Percentiles rank a stretch among this genome's conserved stretches.
Evolutionary conservation across 139 green algal genomes (phyloP).

Genomic region (Micromonas pusilla): DNA sequence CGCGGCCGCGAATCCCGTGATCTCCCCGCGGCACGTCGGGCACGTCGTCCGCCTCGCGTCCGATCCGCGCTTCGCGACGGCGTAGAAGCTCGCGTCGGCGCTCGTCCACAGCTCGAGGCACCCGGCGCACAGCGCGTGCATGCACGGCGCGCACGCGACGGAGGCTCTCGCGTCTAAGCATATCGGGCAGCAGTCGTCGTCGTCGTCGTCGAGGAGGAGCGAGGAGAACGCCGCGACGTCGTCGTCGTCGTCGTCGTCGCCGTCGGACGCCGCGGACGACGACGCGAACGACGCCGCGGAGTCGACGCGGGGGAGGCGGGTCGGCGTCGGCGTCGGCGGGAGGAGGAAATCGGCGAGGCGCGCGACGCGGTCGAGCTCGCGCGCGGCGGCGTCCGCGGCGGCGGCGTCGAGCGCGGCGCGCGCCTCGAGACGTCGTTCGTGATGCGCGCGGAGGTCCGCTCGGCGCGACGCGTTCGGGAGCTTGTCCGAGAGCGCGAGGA

Average conservation of each 20-base stretch:
- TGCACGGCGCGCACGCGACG: not conserved
- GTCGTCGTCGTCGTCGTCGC: not conserved
- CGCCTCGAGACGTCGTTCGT: not conserved
- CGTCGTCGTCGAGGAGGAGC: not conserved
- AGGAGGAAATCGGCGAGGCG: too few species aligned
- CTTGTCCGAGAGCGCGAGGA: not conserved
- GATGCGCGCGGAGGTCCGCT: not conserved
- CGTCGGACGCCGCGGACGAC: not conserved
- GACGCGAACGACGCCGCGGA: not conserved
- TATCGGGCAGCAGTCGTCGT: not conserved
- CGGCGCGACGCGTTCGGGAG: not conserved
- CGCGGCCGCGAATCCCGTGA: not conserved
- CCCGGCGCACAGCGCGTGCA: not conserved
- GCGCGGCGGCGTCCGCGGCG: not conserved
- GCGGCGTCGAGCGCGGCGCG: too few species aligned
- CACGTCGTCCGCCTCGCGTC: not conserved
- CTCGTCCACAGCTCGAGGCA: not conserved
- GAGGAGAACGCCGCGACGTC: too few species aligned
- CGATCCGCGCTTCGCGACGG: not conserved
- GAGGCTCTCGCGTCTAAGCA: not conserved
- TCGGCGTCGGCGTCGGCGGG: too few species aligned
- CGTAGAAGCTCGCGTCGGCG: not conserved
- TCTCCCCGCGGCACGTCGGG: not conserved
- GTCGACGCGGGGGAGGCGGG: not conserved
- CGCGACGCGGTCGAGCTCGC: not conserved